Conservation (phyloP, 2,329 filamentous ascomycete genomes). For the Juglanconis sp. region DNA sequence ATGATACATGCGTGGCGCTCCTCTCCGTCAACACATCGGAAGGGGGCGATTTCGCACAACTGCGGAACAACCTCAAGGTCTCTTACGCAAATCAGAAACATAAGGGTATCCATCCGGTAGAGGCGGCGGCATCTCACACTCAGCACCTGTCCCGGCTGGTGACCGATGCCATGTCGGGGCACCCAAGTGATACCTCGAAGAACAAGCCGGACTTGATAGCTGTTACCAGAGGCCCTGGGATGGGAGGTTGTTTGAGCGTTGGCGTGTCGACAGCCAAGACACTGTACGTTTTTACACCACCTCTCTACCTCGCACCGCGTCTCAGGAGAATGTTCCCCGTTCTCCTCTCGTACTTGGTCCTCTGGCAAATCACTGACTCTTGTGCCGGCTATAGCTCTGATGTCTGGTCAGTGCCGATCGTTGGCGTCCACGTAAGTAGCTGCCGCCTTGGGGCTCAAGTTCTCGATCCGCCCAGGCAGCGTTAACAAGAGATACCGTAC, state of each 20-base stretch:
- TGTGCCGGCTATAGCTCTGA: background rate
- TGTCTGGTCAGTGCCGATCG: constrained; percentile 63
- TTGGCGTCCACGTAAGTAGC: constrained; percentile 65
- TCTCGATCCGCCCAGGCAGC: background rate
- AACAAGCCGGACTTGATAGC: constrained; percentile 75
- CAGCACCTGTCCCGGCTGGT: constrained; percentile 67
- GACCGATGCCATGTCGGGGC: constrained; percentile 58
- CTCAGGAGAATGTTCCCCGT: too few relatives aligned
- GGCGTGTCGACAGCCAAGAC: constrained; percentile 73
- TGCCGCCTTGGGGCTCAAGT: too few relatives aligned
- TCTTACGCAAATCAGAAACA: constrained; percentile 76
- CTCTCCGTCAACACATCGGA: constrained; percentile 49
- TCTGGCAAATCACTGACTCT: background rate
- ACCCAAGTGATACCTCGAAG: constrained; percentile 25
- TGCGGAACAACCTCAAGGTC: constrained; percentile 78
- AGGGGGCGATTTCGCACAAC: constrained; percentile 41
- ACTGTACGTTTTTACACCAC: background rate
- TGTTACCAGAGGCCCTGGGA: constrained; percentile 87
- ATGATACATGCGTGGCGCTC: constrained; percentile 88
- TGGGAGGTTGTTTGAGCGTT: constrained; percentile 72
- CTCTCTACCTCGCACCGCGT: too few relatives aligned
- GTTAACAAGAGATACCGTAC: background rate
- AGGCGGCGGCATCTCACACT: constrained; percentile 74
- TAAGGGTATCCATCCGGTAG: constrained; percentile 75
- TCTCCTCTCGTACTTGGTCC: background rate